These are phyloP conservation scores for Saussurea involucrata DNA, from an alignment of 129 eudicot species.

Conservation along the genomic window DNA sequence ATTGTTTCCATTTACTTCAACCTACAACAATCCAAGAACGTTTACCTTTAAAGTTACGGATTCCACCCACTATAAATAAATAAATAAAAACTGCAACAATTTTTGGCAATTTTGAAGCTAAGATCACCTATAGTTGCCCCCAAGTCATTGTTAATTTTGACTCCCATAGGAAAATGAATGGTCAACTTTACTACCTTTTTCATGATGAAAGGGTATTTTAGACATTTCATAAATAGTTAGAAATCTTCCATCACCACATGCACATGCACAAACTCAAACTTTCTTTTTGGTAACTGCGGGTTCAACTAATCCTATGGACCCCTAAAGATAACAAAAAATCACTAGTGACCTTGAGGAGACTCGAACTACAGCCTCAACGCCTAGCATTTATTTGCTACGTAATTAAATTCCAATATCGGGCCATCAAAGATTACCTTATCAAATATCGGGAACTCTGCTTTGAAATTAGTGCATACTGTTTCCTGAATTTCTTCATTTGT, in stretches of 20 bases:
- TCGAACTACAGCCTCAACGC: neutral
- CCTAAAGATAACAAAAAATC: neutral
- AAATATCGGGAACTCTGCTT: slow-evolving; percentile 88
- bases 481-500: slow-evolving; percentile 80
- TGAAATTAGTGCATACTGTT: slow-evolving; percentile 67
- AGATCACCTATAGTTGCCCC: neutral
- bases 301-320: neutral
- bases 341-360: neutral
- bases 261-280: neutral
- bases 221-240: neutral
- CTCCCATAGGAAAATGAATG: neutral
- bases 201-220: neutral
- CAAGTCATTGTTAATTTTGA: neutral
- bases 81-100: neutral
- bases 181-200: neutral
- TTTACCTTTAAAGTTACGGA: neutral
- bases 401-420: neutral
- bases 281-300: neutral
- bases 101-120: neutral
- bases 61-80: slow-evolving; percentile 6
- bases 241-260: neutral
- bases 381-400: neutral
- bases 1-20: slow-evolving; percentile 87
- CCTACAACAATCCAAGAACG: slow-evolving; percentile 31
- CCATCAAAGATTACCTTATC: slow-evolving; percentile 56